A percentile compares a stretch with the other conserved stretches of the same genome.
Conservation (phyloP, 306 rosid genomes). For the Bauhinia variegata region DNA sequence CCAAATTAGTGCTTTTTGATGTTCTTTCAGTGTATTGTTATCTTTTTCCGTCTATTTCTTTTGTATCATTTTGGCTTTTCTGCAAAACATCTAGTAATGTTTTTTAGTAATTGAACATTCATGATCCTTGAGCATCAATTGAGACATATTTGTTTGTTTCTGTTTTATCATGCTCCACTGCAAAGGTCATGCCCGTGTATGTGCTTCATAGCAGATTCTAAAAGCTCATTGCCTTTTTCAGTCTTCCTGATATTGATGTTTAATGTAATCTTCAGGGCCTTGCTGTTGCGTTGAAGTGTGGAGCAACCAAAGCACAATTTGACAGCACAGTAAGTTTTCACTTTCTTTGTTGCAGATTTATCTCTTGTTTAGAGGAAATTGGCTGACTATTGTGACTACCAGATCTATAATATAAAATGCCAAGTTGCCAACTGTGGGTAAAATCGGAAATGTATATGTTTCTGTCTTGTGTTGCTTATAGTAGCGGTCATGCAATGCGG, state of each 20-base stretch:
- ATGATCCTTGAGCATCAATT: too few relatives aligned
- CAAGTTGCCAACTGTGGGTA: neutral
- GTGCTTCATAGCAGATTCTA: too few relatives aligned
- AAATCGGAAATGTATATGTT: neutral
- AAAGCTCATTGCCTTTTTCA: neutral
- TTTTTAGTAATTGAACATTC: too few relatives aligned
- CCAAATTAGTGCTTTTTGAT: neutral
- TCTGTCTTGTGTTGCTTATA: neutral
- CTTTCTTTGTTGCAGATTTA: conserved; percentile 7
- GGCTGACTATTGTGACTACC: neutral
- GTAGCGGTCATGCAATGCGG: neutral
- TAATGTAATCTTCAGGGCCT: conserved; percentile 64
- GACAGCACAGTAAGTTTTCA: conserved; percentile 80
- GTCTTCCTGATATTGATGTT: conserved; percentile 28
- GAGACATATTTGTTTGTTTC: too few relatives aligned
- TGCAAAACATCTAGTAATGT: too few relatives aligned
- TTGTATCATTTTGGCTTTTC: too few relatives aligned
- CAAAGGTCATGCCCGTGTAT: too few relatives aligned
- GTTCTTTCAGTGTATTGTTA: neutral
- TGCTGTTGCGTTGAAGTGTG: conserved; percentile 85
- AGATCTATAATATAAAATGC: neutral
- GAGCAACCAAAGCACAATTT: conserved; percentile 94
- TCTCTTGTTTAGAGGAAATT: conserved; percentile 4
- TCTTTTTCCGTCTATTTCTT: neutral
- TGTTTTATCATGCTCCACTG: too few relatives aligned